A percentile compares a stretch with the other conserved stretches of the same genome.
These are phyloP conservation scores for Pichia norvegensis DNA, from an alignment of 1,139 yeast species.

Conservation along the genomic window DNA sequence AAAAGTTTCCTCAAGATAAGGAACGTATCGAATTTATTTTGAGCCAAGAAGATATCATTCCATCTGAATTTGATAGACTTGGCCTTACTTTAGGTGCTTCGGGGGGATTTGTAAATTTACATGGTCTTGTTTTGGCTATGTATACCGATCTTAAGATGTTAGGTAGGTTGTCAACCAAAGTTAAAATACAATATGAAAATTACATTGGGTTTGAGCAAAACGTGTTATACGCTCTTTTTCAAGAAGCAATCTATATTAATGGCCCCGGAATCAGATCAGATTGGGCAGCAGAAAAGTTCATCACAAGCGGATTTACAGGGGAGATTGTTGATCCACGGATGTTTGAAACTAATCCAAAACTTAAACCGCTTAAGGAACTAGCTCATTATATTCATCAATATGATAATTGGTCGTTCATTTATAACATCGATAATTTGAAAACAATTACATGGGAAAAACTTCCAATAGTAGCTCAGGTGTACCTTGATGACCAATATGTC, in stretches of 20 bases:
- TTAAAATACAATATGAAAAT: slow-evolving; percentile 31
- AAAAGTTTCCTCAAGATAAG: slow-evolving; percentile 42
- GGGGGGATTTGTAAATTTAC: slow-evolving; percentile 45
- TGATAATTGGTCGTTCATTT: slow-evolving; percentile 37
- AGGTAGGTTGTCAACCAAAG: slow-evolving; percentile 33
- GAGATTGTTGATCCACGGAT: slow-evolving; percentile 50
- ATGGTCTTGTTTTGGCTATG: slow-evolving; percentile 36
- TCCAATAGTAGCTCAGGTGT: slow-evolving; percentile 46
- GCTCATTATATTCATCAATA: slow-evolving; percentile 38
- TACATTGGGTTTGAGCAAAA: slow-evolving; percentile 44
- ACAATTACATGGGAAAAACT: slow-evolving; percentile 23
- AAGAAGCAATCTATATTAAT: slow-evolving; percentile 51
- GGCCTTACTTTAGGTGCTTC: slow-evolving; percentile 44
- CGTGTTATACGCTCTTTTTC: slow-evolving; percentile 45
- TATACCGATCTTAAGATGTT: slow-evolving; percentile 31
- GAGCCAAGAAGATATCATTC: slow-evolving; percentile 29
- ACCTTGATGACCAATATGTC: slow-evolving; percentile 46
- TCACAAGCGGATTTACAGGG: slow-evolving; percentile 36
- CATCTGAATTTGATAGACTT: slow-evolving; percentile 41
- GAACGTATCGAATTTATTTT: slow-evolving; percentile 34
- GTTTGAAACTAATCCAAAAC: slow-evolving; percentile 41
- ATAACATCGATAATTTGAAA: slow-evolving; percentile 31
- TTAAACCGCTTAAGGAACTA: slow-evolving; percentile 35
- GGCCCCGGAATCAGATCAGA: slow-evolving; percentile 30
- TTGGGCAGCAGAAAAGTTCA: slow-evolving; percentile 42